Evolutionary conservation across 352 stramenopile genomes (phyloP).

Genomic region (Globisporangium cederbergense): DNA sequence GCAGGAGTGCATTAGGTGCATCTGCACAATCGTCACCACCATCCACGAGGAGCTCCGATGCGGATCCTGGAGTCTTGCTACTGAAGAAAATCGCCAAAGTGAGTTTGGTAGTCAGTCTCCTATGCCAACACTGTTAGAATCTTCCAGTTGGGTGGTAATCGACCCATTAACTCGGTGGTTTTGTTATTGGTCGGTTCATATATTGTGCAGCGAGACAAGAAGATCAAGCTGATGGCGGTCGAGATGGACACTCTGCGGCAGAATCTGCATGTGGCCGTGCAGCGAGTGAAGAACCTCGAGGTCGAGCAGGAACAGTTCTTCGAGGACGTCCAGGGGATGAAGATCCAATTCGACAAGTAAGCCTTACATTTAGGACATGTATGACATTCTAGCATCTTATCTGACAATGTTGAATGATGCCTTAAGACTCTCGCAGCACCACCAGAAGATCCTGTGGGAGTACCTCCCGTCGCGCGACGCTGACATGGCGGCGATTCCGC

Average conservation of each 20-base stretch:
- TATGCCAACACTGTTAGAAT: no score
- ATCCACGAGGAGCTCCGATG: not conserved
- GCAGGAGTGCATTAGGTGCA: no score
- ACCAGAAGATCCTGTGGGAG: constrained; percentile 75
- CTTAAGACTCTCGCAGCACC: constrained; percentile 41
- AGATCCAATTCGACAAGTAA: constrained; percentile 62
- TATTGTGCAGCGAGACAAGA: constrained; percentile 37
- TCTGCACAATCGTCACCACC: not conserved
- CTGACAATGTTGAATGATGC: constrained; percentile 12
- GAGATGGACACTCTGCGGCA: constrained; percentile 40
- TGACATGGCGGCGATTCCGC: constrained; percentile 54
- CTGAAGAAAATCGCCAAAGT: constrained; percentile 29
- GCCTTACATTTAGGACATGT: not conserved
- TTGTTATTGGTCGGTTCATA: not conserved
- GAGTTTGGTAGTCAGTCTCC: not conserved
- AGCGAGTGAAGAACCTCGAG: constrained; percentile 76
- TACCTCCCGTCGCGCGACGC: constrained; percentile 57
- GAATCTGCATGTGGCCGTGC: constrained; percentile 36
- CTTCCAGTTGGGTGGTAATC: no score
- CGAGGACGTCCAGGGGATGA: constrained; percentile 71
- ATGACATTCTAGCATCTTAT: not conserved
- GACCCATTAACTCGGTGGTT: not conserved
- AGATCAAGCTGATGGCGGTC: constrained; percentile 39
- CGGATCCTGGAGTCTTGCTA: not conserved
- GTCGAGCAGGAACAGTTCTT: constrained; percentile 85